Percentiles rank a stretch among this genome's conserved stretches.
These are phyloP conservation scores for Medicago truncatula DNA, from an alignment of 306 rosid genomes.

Conservation along the genomic window DNA sequence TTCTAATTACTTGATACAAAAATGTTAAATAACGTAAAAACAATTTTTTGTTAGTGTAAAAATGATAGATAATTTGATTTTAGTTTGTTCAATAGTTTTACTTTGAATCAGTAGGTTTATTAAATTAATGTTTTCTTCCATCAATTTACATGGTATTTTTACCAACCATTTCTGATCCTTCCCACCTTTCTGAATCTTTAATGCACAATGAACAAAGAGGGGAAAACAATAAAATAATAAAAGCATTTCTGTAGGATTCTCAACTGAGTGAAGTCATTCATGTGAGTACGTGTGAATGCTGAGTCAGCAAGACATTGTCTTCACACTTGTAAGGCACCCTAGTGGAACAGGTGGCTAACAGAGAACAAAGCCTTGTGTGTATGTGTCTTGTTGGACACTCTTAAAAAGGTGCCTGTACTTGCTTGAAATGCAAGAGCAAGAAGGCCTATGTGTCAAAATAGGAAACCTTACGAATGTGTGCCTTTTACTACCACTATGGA, in stretches of 20 bases:
- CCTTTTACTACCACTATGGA: constrained; percentile 25
- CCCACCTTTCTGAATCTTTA: neutral
- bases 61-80: neutral
- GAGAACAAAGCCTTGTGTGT: constrained; percentile 39
- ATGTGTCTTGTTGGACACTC: constrained; percentile 44
- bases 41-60: neutral
- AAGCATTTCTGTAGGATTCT: neutral
- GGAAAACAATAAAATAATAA: neutral
- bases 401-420: constrained; percentile 36
- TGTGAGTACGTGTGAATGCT: constrained; percentile 35
- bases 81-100: neutral
- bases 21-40: neutral
- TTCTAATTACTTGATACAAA: no score
- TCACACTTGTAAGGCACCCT: constrained; percentile 82
- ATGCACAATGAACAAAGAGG: neutral
- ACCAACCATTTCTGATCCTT: neutral
- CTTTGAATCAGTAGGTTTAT: neutral
- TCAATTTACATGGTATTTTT: neutral
- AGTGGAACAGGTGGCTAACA: constrained; percentile 52
- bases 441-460: constrained; percentile 42
- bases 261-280: constrained; percentile 7
- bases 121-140: no score
- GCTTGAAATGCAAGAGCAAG: constrained; percentile 59
- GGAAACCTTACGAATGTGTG: constrained; percentile 37
- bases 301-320: constrained; percentile 43